Evolutionary conservation across 2,329 filamentous ascomycete genomes (phyloP), one percentile per base, ranked within the genome.

Genomic region (Aspergillus ochraceoroseus): DNA sequence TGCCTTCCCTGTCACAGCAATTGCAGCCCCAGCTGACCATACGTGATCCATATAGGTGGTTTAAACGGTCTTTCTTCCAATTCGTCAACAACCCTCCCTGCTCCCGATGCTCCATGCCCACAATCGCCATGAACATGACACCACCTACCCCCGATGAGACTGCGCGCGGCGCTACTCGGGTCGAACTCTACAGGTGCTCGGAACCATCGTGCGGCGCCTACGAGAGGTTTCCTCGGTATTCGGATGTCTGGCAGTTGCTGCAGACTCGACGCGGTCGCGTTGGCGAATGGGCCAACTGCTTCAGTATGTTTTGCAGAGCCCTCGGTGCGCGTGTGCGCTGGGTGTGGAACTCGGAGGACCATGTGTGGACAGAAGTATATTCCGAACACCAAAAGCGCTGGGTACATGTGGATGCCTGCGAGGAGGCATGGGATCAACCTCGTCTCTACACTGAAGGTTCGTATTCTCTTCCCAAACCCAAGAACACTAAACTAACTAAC

Each of bases 231-330:
- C 89, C 92, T 26, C 80, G 92, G 46, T 96, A 95, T 64, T 90
- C 87, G 44, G 90, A 98, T 61, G 90, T 95, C 17, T 96, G 94
- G 82, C 83, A 88, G 35, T 69, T 96, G 46, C 71, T 98, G 29
- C 85, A 95, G 64, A 94, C 87, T 18, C 76, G 86, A 53, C 78
- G 85, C 53, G 92, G 92, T 23, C 82, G 92, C 53, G 84, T 84
- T 46, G 92, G 92, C 47, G 92, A 98, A 70, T 96, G 92, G 88
- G 88, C 87, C 52, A 96, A 95, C 68, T 95, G 89, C 74, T 98
- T 98, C 70, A 90, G 84, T 69, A 96, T 96, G 92, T 76, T 98
- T 37, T 96, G 90, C 72, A 80, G 90, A 45, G 92, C 92, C 3
- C 80, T 96, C 9, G 90, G 90, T 34, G 86, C 85, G 45, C 79